Base-by-base conservation (phyloP, 2,329 filamentous ascomycete species). In the Cryoendolithus antarcticus region DNA sequence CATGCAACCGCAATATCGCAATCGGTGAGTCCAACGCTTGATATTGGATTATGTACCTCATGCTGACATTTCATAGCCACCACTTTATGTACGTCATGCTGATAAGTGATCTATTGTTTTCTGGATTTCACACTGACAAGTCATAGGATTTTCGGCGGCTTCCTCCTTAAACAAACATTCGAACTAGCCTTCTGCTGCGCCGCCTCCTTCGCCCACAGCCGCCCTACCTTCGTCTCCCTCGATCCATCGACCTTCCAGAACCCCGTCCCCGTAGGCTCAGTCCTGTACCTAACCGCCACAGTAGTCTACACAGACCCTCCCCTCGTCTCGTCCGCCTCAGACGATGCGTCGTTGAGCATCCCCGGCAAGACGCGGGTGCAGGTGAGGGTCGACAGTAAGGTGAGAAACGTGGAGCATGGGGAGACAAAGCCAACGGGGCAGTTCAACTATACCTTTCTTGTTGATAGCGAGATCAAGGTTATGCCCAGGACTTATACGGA, bases 151-250 rank as follows among this genome's bases (percentile, higher is more conserved):
- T 86, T 85, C 50, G 81, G 81, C 37, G 81, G 81, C 9, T 84
- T 80, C 55, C 70, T 85, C 9, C 66, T 86, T 8, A 82, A 82
- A 54, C 76, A 82, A 52, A 81, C 79, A 0, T 85, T 84, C 50
- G 81, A 86, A 59, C 68, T 85, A 5, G 80, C 81, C 1, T 86
- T 85, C 61, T 83, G 79, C 56, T 82, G 78, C 52, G 80, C 78
- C 1, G 78, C 80, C 1, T 75, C 75, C 7, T 82, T 83, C 53
- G 74, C 80, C 0, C 79, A 82, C 53, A 70, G 73, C 2, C 68
- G 80, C 3, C 80, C 80, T 1, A 80, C 75, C 10, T 85, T 85
- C 64, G 65, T 85, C 38, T 79, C 75, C 6, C 72, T 84, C 29
- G 81, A 85, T 46, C 81, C 81, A 0, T 80, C 74, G 45, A 84